Evolutionary conservation across 176 grass and related monocot species (phyloP), one percentile per base, ranked within the genome.

Genomic region (Pharus latifolius): DNA sequence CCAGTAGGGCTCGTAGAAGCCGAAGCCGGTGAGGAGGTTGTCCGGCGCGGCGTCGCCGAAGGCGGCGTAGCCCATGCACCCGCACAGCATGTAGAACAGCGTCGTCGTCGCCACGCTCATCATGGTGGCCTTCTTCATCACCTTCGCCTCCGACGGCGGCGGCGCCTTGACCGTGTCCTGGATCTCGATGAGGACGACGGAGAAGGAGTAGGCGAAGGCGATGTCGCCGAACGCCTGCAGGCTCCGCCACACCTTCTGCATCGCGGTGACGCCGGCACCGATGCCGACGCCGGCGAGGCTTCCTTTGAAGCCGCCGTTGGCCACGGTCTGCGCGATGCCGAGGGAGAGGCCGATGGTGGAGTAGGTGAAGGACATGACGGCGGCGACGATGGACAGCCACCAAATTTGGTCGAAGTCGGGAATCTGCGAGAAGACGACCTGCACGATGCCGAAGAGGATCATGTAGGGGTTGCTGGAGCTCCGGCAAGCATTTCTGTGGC

Each of bases 1-100:
- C 89, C 85, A 92, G 72, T 68, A 92, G 11, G 89, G 89, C 78
- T 88, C 84, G 82, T 88, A 92, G 85, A 92, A 92, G 31, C 89
- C 89, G 44, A 92, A 92, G 4, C 89, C 89, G 0, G 85, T 85
- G 41, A 92, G 85, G 57, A 92, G 85, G 83, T 92, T 88, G 68
- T 86, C 64, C 1, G 89, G 85, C 5, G 89, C 82, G 0, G 24
- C 24, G 63, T 63, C 50, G 43, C 89, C 89, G 50, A 92, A 88
- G 49, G 89, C 89, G 0, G 89, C 89, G 31, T 85, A 92, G 6
- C 89, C 89, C 1, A 88, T 66, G 85, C 89, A 92, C 1, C 85
- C 89, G 57, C 89, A 92, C 22, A 92, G 69, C 27, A 92, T 80
- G 70, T 92, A 88, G 59, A 92, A 78, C 33, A 69, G 11, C 7